phyloP scores from a whole-genome alignment of 805 yeast genomes.

The Saturnispora kantuleensis region DNA sequence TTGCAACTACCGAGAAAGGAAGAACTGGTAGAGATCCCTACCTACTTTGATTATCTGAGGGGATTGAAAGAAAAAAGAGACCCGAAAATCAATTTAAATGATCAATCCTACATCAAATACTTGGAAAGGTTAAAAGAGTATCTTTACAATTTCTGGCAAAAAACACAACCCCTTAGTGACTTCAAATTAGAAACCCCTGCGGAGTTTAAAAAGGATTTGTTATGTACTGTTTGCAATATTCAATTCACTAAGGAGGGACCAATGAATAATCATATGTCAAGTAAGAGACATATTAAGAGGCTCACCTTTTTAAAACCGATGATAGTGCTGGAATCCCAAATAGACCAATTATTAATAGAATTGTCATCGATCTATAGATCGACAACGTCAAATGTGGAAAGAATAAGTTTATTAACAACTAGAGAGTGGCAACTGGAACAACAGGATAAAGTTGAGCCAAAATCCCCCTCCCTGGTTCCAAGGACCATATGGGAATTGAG shows the following conservation, averaged over 20 bases:
- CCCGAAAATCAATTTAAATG: constrained; percentile 21
- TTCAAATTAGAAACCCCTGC: constrained; percentile 11
- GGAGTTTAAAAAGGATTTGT: background rate
- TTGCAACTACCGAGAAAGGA: constrained; percentile 31
- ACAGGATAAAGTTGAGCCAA: constrained; percentile 24
- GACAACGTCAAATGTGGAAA: constrained; percentile 54
- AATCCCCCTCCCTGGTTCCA: constrained; percentile 4
- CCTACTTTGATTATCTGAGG: constrained; percentile 15
- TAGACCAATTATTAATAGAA: background rate
- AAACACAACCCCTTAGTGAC: constrained; percentile 38
- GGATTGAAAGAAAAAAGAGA: constrained; percentile 7
- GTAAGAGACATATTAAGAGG: constrained; percentile 5
- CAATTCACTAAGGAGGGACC: constrained; percentile 5
- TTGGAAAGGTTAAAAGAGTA: constrained; percentile 39
- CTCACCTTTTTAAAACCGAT: background rate
- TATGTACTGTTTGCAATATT: constrained; percentile 1
- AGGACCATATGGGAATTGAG: constrained; percentile 11
- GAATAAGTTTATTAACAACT: constrained; percentile 58
- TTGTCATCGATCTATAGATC: constrained; percentile 33
- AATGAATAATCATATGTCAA: constrained; percentile 3
- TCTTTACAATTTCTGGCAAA: constrained; percentile 36
- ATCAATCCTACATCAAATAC: constrained; percentile 33
- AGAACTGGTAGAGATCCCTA: constrained; percentile 10
- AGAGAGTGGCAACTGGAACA: constrained; percentile 54
- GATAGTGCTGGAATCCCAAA: background rate